Evolutionary conservation across 768 basidiomycete species (phyloP), one percentile per base, ranked within the genome.

Genomic region (Butyriboletus loyo): DNA sequence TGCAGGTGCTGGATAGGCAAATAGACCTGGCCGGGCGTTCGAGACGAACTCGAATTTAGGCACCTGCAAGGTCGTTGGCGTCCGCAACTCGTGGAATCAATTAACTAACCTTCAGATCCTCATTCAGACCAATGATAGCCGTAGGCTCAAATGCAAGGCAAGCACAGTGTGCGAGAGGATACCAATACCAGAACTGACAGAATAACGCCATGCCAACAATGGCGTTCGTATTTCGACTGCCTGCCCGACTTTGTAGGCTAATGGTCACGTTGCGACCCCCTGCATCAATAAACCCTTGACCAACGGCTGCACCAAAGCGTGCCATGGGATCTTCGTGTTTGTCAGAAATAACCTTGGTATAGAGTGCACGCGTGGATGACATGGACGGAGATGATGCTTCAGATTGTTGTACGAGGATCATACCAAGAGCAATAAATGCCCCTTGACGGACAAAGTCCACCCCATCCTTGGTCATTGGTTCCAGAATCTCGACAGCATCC

Each of bases 171-270:
- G 94, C 93, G 25, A 98, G 76, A 31, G 97, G 97, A 73, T 95
- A 99, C 97, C 97, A 99, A 69, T 98, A 98, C 97, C 97, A 99
- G 74, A 99, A 98, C 70, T 99, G 97, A 64, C 90, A 91, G 76
- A 99, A 99, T 66, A 99, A 73, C 17, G 89, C 85, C 89, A 98
- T 94, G n/a, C 97, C 97, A 31, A 98, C 92, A 57, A 98, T 91
- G 3, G 96, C 93, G 42, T 81, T 90, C 59, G 94, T 95, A 68
- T 98, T 96, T 58, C 83, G 82, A 59, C 88, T 94, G 9, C 97
- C 97, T 2, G 92, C 92, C 54, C 91, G 84, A 66, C 92, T 97
- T 67, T 94, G 89, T 50, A 98, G 74, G 64, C 85, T 92, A 66
- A 99, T 93, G 11, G 95, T 97, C 48, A 89, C 92, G 65, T 99